A percentile compares a stretch with the other conserved stretches of the same genome.
phyloP scores from a whole-genome alignment of 208 protist species.

The Leishmania amazonensis region DNA sequence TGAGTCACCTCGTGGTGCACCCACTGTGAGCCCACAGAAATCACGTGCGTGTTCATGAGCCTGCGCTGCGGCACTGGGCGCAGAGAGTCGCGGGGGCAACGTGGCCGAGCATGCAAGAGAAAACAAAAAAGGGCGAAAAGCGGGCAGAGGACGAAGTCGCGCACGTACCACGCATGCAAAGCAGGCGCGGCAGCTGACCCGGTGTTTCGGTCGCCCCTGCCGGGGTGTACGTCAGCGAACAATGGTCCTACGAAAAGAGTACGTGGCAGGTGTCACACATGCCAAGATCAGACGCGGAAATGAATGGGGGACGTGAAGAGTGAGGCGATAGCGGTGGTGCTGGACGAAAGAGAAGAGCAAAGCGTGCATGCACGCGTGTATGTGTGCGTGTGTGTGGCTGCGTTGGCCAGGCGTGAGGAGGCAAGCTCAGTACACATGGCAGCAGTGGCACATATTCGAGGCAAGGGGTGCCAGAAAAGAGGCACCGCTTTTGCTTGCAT shows the following conservation, averaged over 20 bases:
- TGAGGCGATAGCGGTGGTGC: not conserved
- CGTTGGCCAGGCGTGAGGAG: not conserved
- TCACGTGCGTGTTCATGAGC: constrained; percentile 12
- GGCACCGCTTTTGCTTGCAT: not conserved
- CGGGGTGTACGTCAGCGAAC: not conserved
- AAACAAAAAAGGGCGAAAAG: not conserved
- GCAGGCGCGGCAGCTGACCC: too few species aligned
- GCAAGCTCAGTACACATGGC: not conserved
- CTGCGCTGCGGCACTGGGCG: not conserved
- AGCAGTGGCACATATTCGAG: not conserved
- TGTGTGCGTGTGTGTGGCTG: not conserved
- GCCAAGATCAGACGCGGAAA: not conserved
- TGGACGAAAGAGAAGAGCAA: not conserved
- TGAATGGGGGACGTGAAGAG: not conserved
- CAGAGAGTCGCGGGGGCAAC: not conserved
- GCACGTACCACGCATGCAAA: not conserved
- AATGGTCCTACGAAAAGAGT: not conserved
- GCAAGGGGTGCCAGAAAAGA: not conserved
- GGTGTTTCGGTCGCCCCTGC: not conserved
- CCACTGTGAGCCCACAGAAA: constrained; percentile 18
- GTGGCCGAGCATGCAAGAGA: not conserved
- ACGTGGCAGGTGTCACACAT: not conserved
- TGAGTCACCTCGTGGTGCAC: constrained; percentile 23
- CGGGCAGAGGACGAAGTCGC: not conserved
- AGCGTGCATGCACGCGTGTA: not conserved